A percentile compares a stretch with the other conserved stretches of the same genome.
These are phyloP conservation scores for Yarrowia alimentaria DNA, from an alignment of 805 yeast species.

Conservation along the genomic window DNA sequence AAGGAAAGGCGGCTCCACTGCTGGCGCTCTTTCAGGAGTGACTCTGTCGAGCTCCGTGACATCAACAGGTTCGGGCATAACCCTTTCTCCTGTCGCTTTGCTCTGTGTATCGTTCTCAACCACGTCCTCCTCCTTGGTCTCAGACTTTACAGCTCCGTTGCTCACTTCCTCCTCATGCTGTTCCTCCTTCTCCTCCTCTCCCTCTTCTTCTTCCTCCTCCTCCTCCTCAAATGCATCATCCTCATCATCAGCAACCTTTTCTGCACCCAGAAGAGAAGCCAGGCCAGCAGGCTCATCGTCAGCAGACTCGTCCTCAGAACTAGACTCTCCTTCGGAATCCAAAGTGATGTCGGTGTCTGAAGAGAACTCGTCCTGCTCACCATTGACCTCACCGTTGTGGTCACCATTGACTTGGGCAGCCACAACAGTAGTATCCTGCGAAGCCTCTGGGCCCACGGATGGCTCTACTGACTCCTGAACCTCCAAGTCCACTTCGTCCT, in stretches of 20 bases:
- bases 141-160: no score
- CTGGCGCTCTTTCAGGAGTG: conserved; percentile 8
- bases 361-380: conserved; percentile 11
- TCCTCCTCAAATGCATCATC: conserved; percentile 15
- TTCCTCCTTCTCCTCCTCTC: neutral
- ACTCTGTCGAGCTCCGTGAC: conserved; percentile 14
- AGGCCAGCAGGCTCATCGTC: conserved; percentile 23
- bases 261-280: conserved; percentile 10
- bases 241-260: conserved; percentile 15
- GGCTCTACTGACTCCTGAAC: no score
- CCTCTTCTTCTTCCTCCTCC: conserved; percentile 13
- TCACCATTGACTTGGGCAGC: no score
- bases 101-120: neutral
- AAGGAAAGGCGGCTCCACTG: conserved; percentile 51
- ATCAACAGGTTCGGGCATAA: neutral
- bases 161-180: neutral
- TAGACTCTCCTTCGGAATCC: conserved; percentile 23
- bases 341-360: conserved; percentile 17
- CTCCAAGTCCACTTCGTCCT: no score
- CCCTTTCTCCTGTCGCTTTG: neutral
- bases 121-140: neutral
- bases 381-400: no score
- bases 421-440: no score
- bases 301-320: conserved; percentile 25
- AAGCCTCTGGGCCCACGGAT: no score